phyloP scores from a whole-genome alignment of 2,329 filamentous ascomycete species.

The Colletotrichum endophyticum region DNA sequence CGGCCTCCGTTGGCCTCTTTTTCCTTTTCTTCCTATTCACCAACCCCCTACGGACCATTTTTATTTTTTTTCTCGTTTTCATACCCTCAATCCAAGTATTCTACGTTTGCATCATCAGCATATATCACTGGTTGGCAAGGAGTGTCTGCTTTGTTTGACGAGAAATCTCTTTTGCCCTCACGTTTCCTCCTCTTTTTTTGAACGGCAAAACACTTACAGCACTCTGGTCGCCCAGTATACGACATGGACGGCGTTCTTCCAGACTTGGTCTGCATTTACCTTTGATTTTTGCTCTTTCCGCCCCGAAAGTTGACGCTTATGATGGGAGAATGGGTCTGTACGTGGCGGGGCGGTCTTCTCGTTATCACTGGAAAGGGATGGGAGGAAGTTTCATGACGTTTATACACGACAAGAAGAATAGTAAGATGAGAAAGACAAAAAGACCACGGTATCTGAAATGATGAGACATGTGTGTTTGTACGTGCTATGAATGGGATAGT shows the following conservation, averaged over 20 bases:
- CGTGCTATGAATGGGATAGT: not conserved
- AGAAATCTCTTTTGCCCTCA: not conserved
- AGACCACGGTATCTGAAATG: not conserved
- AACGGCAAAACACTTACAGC: not conserved
- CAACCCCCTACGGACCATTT: not conserved
- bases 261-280: not conserved
- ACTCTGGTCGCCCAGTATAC: not conserved
- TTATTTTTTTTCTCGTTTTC: constrained; percentile 15
- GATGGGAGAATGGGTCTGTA: not conserved
- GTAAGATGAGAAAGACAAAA: not conserved
- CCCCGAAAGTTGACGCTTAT: not conserved
- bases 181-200: not conserved
- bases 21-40: not conserved
- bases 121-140: constrained; percentile 7
- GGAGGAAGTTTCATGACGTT: not conserved
- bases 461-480: not conserved
- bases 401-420: not conserved
- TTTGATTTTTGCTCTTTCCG: not conserved
- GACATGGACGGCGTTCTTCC: not conserved
- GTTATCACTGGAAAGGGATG: not conserved
- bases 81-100: constrained; percentile 21
- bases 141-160: not conserved
- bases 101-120: constrained; percentile 18
- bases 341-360: not conserved
- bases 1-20: constrained; percentile 12